Base-by-base conservation (phyloP, 2,329 filamentous ascomycete genomes). In the Beauveria sp. region DNA sequence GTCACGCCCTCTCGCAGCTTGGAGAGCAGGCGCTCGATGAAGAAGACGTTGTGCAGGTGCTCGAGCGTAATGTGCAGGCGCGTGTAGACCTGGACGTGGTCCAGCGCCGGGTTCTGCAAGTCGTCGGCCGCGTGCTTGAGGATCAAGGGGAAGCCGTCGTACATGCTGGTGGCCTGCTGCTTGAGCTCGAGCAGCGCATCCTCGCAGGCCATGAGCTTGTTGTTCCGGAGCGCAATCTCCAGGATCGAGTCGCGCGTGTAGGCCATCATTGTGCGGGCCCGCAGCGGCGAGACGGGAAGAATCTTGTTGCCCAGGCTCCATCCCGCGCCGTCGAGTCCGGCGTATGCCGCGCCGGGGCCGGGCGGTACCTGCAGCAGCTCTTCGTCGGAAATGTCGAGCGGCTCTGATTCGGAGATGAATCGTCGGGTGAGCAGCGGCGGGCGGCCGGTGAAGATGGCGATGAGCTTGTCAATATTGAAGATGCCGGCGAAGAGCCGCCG, bases 21-120 rank as follows among this genome's bases (percentile, higher is more conserved):
- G 58, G 79, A 75, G 24, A 86, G 73, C 0, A 85, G 77, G 22
- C 84, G 75, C 64, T 86, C 79, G 34, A 86, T 72, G 28, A 86
- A 77, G 64, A 87, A 85, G 7, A 81, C 72, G 53, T 83, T 85
- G 50, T 84, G 79, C 0, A 84, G 71, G 52, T 81, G 78, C 53
- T 79, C 75, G 3, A 83, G 73, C 7, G 74, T 74, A 1, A 81
- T 69, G 3, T 82, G 70, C n/a, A 80, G 73, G 5, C 78, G 70
- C 22, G 73, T 70, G 58, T 79, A 79, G 2, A 80, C 60, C 0
- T 69, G 66, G 1, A 71, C 66, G 0, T 74, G 77, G 40, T 77
- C 72, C 8, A 76, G 70, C 52, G 80, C 71, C 1, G 79, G 69
- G 30, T 81, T 73, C 1, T 76, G 71, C 58, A 85, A 67, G 65